These are phyloP conservation scores for Lodderomyces oxycetoniae DNA, from an alignment of 1,139 yeast species.

Conservation along the genomic window DNA sequence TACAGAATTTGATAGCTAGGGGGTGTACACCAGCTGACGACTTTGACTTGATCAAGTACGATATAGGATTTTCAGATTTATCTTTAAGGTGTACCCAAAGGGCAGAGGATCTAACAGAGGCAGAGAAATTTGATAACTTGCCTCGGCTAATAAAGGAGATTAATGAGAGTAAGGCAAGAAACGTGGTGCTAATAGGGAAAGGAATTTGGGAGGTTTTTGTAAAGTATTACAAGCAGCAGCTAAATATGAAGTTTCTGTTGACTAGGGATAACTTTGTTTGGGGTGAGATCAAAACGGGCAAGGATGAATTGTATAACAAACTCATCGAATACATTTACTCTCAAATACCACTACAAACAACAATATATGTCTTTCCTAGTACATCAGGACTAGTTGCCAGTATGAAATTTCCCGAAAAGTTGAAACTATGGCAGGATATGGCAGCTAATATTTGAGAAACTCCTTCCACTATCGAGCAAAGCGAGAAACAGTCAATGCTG, in stretches of 20 bases:
- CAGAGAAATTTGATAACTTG: slow-evolving; percentile 55
- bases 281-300: slow-evolving; percentile 42
- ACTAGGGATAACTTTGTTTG: slow-evolving; percentile 36
- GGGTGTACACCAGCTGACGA: slow-evolving; percentile 50
- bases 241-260: slow-evolving; percentile 16
- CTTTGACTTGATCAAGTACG: slow-evolving; percentile 38
- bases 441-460: slow-evolving; percentile 9
- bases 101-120: slow-evolving; percentile 47
- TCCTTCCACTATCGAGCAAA: no score
- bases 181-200: slow-evolving; percentile 63
- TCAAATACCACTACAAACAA: slow-evolving; percentile 10
- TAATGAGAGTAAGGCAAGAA: slow-evolving; percentile 29
- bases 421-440: slow-evolving; percentile 43
- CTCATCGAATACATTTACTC: slow-evolving; percentile 17
- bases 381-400: slow-evolving; percentile 72
- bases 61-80: slow-evolving; percentile 69
- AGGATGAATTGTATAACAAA: slow-evolving; percentile 15
- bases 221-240: slow-evolving; percentile 20
- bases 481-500: no score
- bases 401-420: slow-evolving; percentile 42
- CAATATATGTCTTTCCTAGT: slow-evolving; percentile 61
- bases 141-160: slow-evolving; percentile 50
- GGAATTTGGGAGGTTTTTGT: slow-evolving; percentile 72
- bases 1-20: slow-evolving; percentile 5
- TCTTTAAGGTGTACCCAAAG: slow-evolving; percentile 62